Evolutionary conservation across 257 asterid species (phyloP).

Genomic region (Solanum tarapatanum): DNA sequence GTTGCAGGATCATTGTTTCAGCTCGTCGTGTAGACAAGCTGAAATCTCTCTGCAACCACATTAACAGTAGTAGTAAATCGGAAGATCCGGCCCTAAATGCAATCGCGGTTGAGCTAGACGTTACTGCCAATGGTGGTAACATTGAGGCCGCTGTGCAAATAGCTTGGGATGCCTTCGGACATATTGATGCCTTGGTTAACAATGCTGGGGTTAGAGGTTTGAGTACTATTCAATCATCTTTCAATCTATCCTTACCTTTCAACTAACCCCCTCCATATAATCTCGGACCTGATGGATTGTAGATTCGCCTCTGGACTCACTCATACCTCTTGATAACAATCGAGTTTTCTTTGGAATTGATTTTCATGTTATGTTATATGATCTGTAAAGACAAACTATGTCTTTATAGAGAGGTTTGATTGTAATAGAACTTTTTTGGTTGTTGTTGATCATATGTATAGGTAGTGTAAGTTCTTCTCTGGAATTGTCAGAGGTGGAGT

Average conservation of each 20-base stretch:
- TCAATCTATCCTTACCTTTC: background rate
- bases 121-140: background rate
- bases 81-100: background rate
- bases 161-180: background rate
- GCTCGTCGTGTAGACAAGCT: background rate
- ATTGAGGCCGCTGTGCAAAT: background rate
- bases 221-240: background rate
- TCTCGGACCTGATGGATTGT: background rate
- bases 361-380: background rate
- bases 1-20: background rate
- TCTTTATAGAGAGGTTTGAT: background rate
- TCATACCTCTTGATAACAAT: background rate
- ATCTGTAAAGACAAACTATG: background rate
- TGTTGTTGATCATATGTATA: background rate
- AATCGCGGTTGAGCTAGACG: background rate
- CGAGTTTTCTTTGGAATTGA: background rate
- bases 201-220: background rate
- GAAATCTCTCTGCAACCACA: background rate
- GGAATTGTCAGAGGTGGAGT: background rate
- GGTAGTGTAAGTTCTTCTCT: background rate
- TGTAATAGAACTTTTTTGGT: background rate
- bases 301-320: background rate
- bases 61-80: background rate
- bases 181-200: background rate
- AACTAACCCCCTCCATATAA: background rate